Base-by-base conservation (phyloP, 805 yeast genomes). In the Candida montana region DNA sequence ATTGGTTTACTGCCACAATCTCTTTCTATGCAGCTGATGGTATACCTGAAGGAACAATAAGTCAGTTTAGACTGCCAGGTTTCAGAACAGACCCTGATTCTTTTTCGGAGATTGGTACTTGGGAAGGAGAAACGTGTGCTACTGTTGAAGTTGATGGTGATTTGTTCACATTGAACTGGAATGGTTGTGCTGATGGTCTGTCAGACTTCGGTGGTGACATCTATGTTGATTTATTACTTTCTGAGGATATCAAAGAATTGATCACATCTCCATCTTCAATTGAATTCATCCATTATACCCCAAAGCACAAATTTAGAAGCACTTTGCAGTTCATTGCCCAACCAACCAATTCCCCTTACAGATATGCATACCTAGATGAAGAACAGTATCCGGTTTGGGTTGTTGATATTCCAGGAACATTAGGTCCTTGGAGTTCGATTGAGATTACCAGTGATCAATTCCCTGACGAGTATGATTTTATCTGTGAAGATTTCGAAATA, bases 381-480 rank as follows among this genome's bases (percentile, higher is more conserved):
- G 35, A 31, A 12, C 34, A 33, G 12, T 31, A 24, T 12, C 43
- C 46, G 21, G 18, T 15, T n/a, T 42, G 46, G 46, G 30, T 35
- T 15, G 39, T 42, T 27, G 43, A 39, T 32, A 28, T 42, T 39
- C 46, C 46, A 26, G 43, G 39, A 7, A 23, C 41, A 5, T 26
- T 42, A 17, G 41, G 46, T 9, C 31, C 45, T 19, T 43, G 42
- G 39, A 12, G 30, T 10, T 33, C 40, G 17, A 35, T 40, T 23
- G 31, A 23, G 11, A 19, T 39, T 20, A 17, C 36, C 7, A 30
- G 32, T 15, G n/a, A 18, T 16, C 32, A 32, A 23, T 15, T 21
- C 6, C 17, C 41, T 7, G 39, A 28, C 19, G 35, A 42, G 10
- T 42, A 35, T 17, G 31, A 33, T 16, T 42, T 33, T 26, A 3